Percentiles rank a stretch among this genome's conserved stretches.
phyloP scores from a whole-genome alignment of 2,329 filamentous ascomycete species.

The Aspergillus oerlinghausenensis region DNA sequence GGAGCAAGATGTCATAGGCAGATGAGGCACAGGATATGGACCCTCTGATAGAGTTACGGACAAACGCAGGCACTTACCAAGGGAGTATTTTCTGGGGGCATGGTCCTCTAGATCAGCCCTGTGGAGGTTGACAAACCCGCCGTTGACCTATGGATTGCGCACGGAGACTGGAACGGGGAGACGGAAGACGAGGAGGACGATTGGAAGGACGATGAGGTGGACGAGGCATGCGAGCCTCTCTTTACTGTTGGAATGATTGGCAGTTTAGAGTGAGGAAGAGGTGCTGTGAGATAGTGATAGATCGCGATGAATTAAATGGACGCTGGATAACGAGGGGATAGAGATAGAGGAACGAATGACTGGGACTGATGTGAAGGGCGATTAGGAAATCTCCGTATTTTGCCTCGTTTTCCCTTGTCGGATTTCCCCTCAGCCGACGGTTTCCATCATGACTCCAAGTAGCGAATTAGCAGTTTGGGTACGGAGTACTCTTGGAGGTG shows the following conservation, averaged over 20 bases:
- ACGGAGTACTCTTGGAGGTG: neutral
- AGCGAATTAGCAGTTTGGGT: neutral
- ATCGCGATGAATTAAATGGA: neutral
- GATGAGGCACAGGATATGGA: neutral
- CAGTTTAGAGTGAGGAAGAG: neutral
- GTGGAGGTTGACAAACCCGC: slow-evolving; percentile 1
- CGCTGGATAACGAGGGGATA: neutral
- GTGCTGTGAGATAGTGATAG: neutral
- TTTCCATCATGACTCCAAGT: neutral
- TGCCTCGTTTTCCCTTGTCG: neutral
- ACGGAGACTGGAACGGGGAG: neutral
- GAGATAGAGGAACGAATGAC: neutral
- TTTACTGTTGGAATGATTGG: neutral
- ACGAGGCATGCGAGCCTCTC: neutral
- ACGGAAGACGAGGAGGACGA: neutral
- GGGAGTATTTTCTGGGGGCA: slow-evolving; percentile 43
- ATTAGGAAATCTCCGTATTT: neutral
- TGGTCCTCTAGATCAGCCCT: slow-evolving; percentile 16
- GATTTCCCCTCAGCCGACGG: neutral
- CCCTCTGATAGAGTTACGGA: neutral
- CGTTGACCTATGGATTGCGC: neutral
- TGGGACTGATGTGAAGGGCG: neutral
- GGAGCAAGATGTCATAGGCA: neutral
- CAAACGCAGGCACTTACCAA: slow-evolving; percentile 30
- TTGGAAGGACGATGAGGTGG: neutral